Conservation (phyloP, 192 early-diverging fungal species). For the Thoreauomyces humboldtii region DNA sequence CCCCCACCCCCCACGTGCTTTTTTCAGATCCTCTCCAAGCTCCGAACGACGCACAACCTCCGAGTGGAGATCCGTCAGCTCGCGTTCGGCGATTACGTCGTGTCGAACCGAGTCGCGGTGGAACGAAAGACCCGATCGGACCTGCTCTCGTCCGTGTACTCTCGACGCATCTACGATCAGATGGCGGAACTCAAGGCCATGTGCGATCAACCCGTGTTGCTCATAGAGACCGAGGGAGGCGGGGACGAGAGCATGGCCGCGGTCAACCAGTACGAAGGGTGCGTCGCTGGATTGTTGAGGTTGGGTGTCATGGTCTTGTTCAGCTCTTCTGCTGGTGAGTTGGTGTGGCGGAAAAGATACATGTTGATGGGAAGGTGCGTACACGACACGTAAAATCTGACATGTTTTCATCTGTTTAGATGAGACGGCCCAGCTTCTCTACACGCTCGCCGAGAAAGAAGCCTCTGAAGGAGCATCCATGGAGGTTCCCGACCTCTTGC, state of each 20-base stretch:
- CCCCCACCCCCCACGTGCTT: neutral
- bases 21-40: slow-evolving; percentile 7
- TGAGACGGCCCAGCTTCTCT: slow-evolving; percentile 22
- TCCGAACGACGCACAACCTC: slow-evolving; percentile 9
- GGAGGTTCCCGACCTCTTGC: slow-evolving; percentile 26
- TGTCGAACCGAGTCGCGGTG: slow-evolving; percentile 27
- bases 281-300: neutral
- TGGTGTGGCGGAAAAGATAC: too few relatives aligned
- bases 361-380: too few relatives aligned
- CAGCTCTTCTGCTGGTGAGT: slow-evolving; percentile 33
- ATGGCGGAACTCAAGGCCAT: neutral
- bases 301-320: slow-evolving; percentile 19
- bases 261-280: neutral
- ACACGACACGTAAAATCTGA: too few relatives aligned
- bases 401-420: too few relatives aligned
- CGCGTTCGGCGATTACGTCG: slow-evolving; percentile 30
- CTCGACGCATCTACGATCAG: neutral
- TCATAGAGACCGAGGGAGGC: neutral
- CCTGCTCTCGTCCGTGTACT: neutral
- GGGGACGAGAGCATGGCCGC: neutral
- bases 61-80: slow-evolving; percentile 30
- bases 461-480: slow-evolving; percentile 22
- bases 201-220: neutral
- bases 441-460: slow-evolving; percentile 23
- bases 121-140: slow-evolving; percentile 23